Conservation (phyloP, 108 stramenopile genomes). For the Discostella pseudostelligera region DNA sequence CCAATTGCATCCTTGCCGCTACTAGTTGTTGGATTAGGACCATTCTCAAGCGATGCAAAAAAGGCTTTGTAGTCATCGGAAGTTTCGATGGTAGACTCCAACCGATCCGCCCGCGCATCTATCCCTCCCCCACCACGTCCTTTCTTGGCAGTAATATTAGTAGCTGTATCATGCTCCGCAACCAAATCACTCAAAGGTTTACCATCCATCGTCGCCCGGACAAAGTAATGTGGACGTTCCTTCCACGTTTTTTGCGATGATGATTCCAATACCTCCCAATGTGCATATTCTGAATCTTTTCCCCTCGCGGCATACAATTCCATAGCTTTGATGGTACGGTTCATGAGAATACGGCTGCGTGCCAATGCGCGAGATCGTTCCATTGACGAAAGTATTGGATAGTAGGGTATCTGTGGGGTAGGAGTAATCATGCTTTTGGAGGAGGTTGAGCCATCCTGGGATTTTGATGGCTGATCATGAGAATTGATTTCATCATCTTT, state of each 20-base stretch:
- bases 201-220: slow-evolving; percentile 20
- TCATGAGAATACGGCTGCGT: slow-evolving; percentile 32
- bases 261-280: slow-evolving; percentile 41
- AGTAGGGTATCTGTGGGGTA: slow-evolving; percentile 30
- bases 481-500: no score
- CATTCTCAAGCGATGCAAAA: slow-evolving; percentile 26
- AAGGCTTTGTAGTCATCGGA: slow-evolving; percentile 45
- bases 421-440: not conserved
- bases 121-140: slow-evolving; percentile 9
- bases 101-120: slow-evolving; percentile 34
- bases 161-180: slow-evolving; percentile 7
- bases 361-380: slow-evolving; percentile 49
- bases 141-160: slow-evolving; percentile 2
- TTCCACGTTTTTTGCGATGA: slow-evolving; percentile 51
- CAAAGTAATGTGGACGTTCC: slow-evolving; percentile 20
- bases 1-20: not conserved
- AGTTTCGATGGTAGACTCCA: slow-evolving; percentile 45
- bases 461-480: no score
- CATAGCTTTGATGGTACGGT: slow-evolving; percentile 41
- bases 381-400: slow-evolving; percentile 28
- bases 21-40: slow-evolving; percentile 5
- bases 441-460: not conserved
- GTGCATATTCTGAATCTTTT: not conserved
- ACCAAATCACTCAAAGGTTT: slow-evolving; percentile 16
- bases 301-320: slow-evolving; percentile 19